Evolutionary conservation across 2,329 filamentous ascomycete genomes (phyloP).

Genomic region (Colletotrichum tamarilloi): DNA sequence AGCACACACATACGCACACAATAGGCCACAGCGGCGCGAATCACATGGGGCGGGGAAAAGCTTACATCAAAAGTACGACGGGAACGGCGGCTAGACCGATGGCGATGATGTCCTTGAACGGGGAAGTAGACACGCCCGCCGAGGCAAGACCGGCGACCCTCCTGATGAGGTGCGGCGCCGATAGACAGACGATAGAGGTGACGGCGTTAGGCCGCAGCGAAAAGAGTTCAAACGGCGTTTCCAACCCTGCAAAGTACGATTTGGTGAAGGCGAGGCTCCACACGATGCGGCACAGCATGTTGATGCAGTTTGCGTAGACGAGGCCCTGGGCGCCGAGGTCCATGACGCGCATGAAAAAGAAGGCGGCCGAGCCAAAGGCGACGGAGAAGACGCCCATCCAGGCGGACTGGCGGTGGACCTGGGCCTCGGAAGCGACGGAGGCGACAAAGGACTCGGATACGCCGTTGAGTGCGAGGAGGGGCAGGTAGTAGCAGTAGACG

Average conservation of each 20-base stretch:
- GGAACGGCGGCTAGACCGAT: slow-evolving; percentile 61
- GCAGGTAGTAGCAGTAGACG: slow-evolving; percentile 92
- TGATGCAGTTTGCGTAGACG: slow-evolving; percentile 87
- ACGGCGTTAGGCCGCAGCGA: slow-evolving; percentile 56
- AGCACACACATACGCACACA: not conserved
- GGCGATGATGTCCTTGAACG: slow-evolving; percentile 55
- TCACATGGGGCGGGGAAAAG: slow-evolving; percentile 14
- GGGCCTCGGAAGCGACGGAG: slow-evolving; percentile 79
- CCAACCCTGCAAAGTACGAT: slow-evolving; percentile 66
- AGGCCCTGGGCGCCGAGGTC: slow-evolving; percentile 81
- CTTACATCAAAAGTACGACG: slow-evolving; percentile 71
- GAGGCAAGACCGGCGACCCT: slow-evolving; percentile 35
- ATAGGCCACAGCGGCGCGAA: not conserved
- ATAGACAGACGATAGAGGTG: slow-evolving; percentile 56
- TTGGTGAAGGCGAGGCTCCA: slow-evolving; percentile 84
- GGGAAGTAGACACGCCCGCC: slow-evolving; percentile 9
- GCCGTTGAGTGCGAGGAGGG: slow-evolving; percentile 90
- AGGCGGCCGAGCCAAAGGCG: slow-evolving; percentile 80
- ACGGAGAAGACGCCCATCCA: slow-evolving; percentile 89
- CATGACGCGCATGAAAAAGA: slow-evolving; percentile 76
- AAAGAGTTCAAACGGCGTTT: slow-evolving; percentile 51
- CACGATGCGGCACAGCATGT: slow-evolving; percentile 85
- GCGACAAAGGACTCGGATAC: slow-evolving; percentile 93
- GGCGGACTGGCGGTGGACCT: slow-evolving; percentile 81
- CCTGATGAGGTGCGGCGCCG: slow-evolving; percentile 55